Base-by-base conservation (phyloP, 257 asterid species). In the Solanum bulbocastanum region DNA sequence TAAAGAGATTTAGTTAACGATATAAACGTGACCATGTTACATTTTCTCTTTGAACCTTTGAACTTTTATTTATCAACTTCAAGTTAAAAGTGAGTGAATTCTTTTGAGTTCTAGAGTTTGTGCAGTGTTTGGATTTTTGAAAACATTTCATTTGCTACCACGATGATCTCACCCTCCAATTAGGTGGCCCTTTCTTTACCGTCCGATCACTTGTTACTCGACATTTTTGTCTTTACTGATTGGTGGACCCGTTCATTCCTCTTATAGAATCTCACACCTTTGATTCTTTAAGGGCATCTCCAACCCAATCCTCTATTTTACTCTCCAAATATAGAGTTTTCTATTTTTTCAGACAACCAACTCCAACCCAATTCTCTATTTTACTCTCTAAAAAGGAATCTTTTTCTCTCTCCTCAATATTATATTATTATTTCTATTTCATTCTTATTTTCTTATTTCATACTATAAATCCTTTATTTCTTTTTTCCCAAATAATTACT, bases 171-270 rank as follows among this genome's bases (percentile, higher is more conserved):
- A 44, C 85, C 85, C 40, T 44, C 66, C 66, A 10, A 79, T 79
- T 79, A 79, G 27, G 10, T 44, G 82, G 23, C 72, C 52, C 33
- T 52, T 2, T 90, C 72, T 92, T 76, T 79, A 75, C 92, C 92
- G 92, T 75, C 58, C 0, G 91, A 92, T 94, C 91, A 89, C 5
- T 27, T 25, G 18, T 76, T 22, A 23, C 84, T 15, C 37, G 10
- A 39, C 0, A 2, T 73, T 33, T 52, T 89, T 90, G 86, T 89
- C 90, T 9, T 60, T 86, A 86, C 23, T 85, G 68, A 86, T 88
- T 60, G 8, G 33, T 68, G 89, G 72, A 90, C 90, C 90, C 87
- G 88, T 44, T 44, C 15, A 46, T 84, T 86, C 68, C 52, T 91
- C 82, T 90, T 89, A 83, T 12, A 44, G 16, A 44, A 79, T 14